Evolutionary conservation across 2,329 filamentous ascomycete species (phyloP), one percentile per base, ranked within the genome.

Genomic region (Claviceps citrina): DNA sequence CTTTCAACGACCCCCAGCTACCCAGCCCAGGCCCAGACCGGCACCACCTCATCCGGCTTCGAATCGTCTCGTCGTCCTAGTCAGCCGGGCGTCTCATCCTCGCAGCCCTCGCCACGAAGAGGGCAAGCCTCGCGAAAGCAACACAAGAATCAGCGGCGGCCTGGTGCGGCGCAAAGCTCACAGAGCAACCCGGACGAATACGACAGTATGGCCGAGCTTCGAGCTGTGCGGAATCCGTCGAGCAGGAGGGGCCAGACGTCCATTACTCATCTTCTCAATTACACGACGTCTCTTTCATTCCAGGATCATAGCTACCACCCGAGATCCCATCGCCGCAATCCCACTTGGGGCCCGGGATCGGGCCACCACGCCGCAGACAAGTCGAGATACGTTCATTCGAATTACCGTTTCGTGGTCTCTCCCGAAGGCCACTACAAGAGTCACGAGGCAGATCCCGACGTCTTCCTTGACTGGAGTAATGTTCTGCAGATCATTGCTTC

Each of bases 191-290:
- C 81, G 49, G 72, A 81, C 56, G 78, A 87, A 65, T 86, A 94
- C 65, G 86, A 94, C 73, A 76, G 76, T 52, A 79, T 93, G 73
- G 85, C 78, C 48, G 86, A 95, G 66, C 69, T 87, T 45, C 63
- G 70, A 47, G 71, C 70, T 16, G 59, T 76, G 43, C 65, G 70
- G 43, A 76, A 74, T 48, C 59, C 70, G 10, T 68, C 66, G n/a
- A 72, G 70, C 54, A 80, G 91, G 43, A 84, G 91, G 52, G 91
- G 91, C 40, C 89, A 95, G 61, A 95, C 86, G 40, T 93, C 84
- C 53, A 98, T 98, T 56, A 96, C 91, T 31, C 91, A 98, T 61
- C 66, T 98, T 42, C 83, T 98, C 70, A 89, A 89, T 65, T 93
- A 95, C 61, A 78, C 82, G 33, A 67, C 85, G 16, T 83, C 87